These are phyloP conservation scores for Aechmea fasciata DNA, from an alignment of 176 grass and related monocot species.

Conservation along the genomic window DNA sequence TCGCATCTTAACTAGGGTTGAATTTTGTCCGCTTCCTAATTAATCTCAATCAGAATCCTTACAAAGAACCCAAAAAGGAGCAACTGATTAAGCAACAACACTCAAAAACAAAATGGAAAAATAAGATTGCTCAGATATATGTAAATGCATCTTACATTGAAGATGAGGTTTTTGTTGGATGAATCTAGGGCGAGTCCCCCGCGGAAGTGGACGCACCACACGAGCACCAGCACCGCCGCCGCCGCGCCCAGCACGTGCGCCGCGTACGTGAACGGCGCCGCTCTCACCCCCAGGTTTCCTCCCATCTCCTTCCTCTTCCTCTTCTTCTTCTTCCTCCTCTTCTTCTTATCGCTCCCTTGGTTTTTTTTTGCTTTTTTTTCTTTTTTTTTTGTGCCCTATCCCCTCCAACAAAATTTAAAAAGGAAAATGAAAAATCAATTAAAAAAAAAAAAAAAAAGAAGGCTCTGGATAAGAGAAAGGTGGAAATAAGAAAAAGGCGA, in stretches of 20 bases:
- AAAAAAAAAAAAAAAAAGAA: not conserved
- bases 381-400: not conserved
- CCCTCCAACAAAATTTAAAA: not conserved
- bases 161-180: slow-evolving; percentile 83
- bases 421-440: not conserved
- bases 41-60: not conserved
- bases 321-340: not conserved
- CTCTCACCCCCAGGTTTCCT: slow-evolving; percentile 31
- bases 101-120: not conserved
- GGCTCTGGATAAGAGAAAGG: not conserved
- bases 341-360: not conserved
- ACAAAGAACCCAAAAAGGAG: not conserved
- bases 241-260: slow-evolving; percentile 45
- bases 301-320: slow-evolving; percentile 13
- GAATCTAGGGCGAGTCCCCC: slow-evolving; percentile 76
- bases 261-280: slow-evolving; percentile 62
- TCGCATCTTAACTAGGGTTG: too few relatives aligned
- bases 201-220: slow-evolving; percentile 82
- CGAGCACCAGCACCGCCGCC: slow-evolving; percentile 63
- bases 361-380: not conserved
- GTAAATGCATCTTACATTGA: slow-evolving; percentile 41
- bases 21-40: too few relatives aligned
- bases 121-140: not conserved
- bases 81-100: not conserved
- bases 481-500: too few relatives aligned